A percentile compares a stretch with the other conserved stretches of the same genome.
These are phyloP conservation scores for Gracilaria gracilis DNA, from an alignment of 23 red algal genomes.

Conservation along the genomic window DNA sequence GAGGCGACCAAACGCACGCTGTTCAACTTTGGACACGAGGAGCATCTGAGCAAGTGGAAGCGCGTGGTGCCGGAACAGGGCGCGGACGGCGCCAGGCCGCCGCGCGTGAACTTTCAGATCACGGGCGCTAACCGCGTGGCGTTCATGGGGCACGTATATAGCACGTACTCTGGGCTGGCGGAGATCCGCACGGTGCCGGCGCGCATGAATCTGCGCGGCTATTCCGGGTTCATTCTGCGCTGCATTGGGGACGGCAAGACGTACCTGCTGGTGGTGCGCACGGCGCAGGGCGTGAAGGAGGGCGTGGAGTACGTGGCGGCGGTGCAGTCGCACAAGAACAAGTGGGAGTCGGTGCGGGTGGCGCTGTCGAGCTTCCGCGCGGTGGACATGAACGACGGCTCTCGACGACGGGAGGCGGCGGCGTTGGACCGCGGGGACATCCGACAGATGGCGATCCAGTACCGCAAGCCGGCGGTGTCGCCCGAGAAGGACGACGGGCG, in stretches of 20 bases:
- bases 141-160: slow-evolving; percentile 83
- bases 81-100: slow-evolving; percentile 45
- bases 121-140: slow-evolving; percentile 54
- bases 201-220: slow-evolving; percentile 81
- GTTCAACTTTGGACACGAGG: slow-evolving; percentile 85
- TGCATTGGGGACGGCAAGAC: slow-evolving; percentile 92
- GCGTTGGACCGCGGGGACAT: slow-evolving; percentile 74
- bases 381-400: slow-evolving; percentile 24
- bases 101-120: slow-evolving; percentile 66
- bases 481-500: slow-evolving; percentile 84
- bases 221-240: slow-evolving; percentile 89
- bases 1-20: slow-evolving; percentile 92
- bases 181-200: slow-evolving; percentile 61
- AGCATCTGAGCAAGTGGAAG: slow-evolving; percentile 77
- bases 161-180: slow-evolving; percentile 70
- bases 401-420: slow-evolving; percentile 42
- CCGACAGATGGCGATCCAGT: slow-evolving; percentile 85
- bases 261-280: slow-evolving; percentile 81
- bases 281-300: slow-evolving; percentile 32
- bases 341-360: slow-evolving; percentile 92
- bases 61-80: slow-evolving; percentile 37
- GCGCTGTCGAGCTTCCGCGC: slow-evolving; percentile 81
- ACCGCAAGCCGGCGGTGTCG: slow-evolving; percentile 66
- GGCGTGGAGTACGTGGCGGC: slow-evolving; percentile 88
- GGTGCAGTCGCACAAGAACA: slow-evolving; percentile 78